A percentile compares a stretch with the other conserved stretches of the same genome.
Evolutionary conservation across 2,329 filamentous ascomycete species (phyloP).

Genomic region (Sodiomyces alkalinus): DNA sequence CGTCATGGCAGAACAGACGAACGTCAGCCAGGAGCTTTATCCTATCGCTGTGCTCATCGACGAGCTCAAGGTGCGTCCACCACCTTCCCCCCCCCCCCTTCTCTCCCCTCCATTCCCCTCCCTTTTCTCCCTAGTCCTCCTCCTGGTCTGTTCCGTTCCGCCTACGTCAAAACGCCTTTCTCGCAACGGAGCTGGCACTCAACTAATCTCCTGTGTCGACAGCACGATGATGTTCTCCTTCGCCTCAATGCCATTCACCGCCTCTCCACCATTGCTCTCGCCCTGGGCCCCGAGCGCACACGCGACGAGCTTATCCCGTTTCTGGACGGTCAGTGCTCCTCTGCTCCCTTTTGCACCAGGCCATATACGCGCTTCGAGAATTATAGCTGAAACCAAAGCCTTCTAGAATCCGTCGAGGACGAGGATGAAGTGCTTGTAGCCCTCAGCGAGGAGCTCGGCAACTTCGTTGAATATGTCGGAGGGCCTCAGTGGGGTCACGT

Average conservation of each 20-base stretch:
- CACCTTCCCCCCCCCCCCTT: conserved; percentile 1
- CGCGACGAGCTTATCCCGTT: conserved; percentile 98
- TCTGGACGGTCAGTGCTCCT: conserved; percentile 65
- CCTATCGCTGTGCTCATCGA: conserved; percentile 99
- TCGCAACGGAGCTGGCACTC: no score
- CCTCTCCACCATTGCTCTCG: conserved; percentile 93
- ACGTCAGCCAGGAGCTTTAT: conserved; percentile 96
- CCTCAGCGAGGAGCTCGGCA: conserved; percentile 89
- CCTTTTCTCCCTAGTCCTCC: conserved; percentile 9
- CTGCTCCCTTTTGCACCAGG: not conserved
- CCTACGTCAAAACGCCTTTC: no score
- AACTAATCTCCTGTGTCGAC: no score
- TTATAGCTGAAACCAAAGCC: conserved; percentile 8
- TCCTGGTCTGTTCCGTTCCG: no score
- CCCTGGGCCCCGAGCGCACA: conserved; percentile 88
- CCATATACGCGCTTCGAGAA: conserved; percentile 1
- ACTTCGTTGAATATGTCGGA: conserved; percentile 95
- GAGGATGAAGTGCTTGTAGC: conserved; percentile 97
- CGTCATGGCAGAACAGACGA: conserved; percentile 78
- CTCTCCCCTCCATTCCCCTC: conserved; percentile 3
- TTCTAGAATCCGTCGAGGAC: conserved; percentile 89
- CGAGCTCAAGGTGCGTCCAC: conserved; percentile 74
- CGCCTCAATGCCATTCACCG: conserved; percentile 97
- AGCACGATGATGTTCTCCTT: conserved; percentile 98
- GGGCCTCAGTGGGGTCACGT: conserved; percentile 90